Percentiles rank a stretch among this genome's conserved stretches.
phyloP scores from a whole-genome alignment of 495 filamentous ascomycete genomes.

The Penicillium riverlandense region DNA sequence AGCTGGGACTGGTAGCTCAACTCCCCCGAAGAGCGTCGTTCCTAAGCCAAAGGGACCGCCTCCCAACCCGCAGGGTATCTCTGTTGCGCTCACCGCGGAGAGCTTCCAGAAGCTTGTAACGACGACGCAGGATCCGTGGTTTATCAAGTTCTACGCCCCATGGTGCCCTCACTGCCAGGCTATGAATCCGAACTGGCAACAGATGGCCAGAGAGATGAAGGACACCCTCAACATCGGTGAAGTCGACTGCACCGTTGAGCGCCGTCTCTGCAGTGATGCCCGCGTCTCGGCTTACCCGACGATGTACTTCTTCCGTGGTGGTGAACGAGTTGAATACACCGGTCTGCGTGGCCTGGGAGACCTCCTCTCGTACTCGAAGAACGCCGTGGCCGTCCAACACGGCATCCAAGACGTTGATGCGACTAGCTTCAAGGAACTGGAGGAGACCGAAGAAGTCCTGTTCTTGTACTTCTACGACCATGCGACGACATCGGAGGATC shows the following conservation, averaged over 20 bases:
- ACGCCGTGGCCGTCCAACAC: constrained; percentile 69
- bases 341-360: constrained; percentile 91
- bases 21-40: too few relatives aligned
- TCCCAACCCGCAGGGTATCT: constrained; percentile 68
- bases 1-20: too few relatives aligned
- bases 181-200: constrained; percentile 81
- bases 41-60: constrained; percentile 40
- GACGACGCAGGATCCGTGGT: constrained; percentile 86
- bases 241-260: constrained; percentile 86
- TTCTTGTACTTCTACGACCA: constrained; percentile 97
- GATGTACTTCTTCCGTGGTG: constrained; percentile 86
- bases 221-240: constrained; percentile 85
- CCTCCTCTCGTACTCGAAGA: constrained; percentile 76
- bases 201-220: constrained; percentile 85
- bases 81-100: constrained; percentile 70
- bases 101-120: constrained; percentile 82
- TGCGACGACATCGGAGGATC: constrained; percentile 87
- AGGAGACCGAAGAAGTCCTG: constrained; percentile 89
- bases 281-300: constrained; percentile 74
- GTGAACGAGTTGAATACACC: constrained; percentile 86
- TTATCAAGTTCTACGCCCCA: constrained; percentile 96
- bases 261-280: constrained; percentile 83
- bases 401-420: constrained; percentile 76
- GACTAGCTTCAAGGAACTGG: constrained; percentile 69
- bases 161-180: constrained; percentile 96